phyloP scores from a whole-genome alignment of 1,284 basidiomycete species.

The Austroboletus novae-zelandiae region DNA sequence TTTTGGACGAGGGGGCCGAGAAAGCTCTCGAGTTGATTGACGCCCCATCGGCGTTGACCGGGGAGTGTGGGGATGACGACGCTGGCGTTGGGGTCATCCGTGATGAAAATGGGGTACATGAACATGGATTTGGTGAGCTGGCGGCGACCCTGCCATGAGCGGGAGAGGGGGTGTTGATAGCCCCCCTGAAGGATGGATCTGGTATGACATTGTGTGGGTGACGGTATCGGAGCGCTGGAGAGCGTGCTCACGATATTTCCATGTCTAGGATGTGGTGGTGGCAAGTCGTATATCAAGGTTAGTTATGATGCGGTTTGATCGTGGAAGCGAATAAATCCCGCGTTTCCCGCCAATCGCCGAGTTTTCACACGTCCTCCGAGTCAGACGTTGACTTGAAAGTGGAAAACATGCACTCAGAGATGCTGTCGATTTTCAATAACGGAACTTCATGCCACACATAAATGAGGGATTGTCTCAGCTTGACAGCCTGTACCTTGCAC shows the following conservation, averaged over 20 bases:
- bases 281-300: no score
- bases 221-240: background rate
- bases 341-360: no score
- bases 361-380: no score
- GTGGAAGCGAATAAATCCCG: no score
- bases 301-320: no score
- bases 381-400: no score
- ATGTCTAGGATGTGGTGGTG: conserved; percentile 9
- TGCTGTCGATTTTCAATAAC: no score
- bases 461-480: no score
- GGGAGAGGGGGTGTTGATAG: conserved; percentile 85
- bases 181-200: conserved; percentile 89
- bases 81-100: conserved; percentile 85
- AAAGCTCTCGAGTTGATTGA: conserved; percentile 90
- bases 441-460: no score
- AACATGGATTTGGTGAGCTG: conserved; percentile 87
- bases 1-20: conserved; percentile 86
- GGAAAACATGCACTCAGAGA: no score
- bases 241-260: conserved; percentile 27
- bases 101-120: conserved; percentile 98
- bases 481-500: background rate
- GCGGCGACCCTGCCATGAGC: conserved; percentile 79
- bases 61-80: conserved; percentile 77
- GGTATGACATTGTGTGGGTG: background rate
- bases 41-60: conserved; percentile 90